A percentile compares a stretch with the other conserved stretches of the same genome.
Evolutionary conservation across 2,329 filamentous ascomycete species (phyloP).

Genomic region (Gaeumannomyces tritici): DNA sequence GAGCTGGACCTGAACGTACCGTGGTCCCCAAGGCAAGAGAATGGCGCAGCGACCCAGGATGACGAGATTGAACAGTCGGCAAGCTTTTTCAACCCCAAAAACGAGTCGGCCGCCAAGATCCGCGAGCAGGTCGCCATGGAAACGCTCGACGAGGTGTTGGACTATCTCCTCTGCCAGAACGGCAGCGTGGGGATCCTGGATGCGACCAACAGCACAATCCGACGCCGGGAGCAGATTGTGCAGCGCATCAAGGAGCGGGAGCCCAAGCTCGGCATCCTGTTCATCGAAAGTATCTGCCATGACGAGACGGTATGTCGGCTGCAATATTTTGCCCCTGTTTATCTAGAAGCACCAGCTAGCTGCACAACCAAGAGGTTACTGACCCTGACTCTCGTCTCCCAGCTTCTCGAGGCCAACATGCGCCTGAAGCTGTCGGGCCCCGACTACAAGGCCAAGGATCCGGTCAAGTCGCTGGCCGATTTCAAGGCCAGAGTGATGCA

Average conservation of each 20-base stretch:
- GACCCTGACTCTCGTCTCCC: neutral
- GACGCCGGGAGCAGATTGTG: constrained; percentile 74
- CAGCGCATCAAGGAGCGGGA: constrained; percentile 74
- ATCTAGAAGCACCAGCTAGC: too few species aligned
- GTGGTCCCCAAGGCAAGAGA: constrained; percentile 5
- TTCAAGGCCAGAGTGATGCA: constrained; percentile 88
- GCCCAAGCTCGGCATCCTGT: constrained; percentile 82
- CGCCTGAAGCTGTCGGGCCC: constrained; percentile 90
- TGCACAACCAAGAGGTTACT: neutral
- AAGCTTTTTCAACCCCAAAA: constrained; percentile 86
- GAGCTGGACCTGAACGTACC: constrained; percentile 21
- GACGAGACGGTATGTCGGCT: constrained; percentile 50
- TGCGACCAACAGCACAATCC: constrained; percentile 85
- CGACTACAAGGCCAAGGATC: constrained; percentile 92
- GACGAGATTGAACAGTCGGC: constrained; percentile 77
- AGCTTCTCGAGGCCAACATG: constrained; percentile 90
- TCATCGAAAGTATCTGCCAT: constrained; percentile 89
- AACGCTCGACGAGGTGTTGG: constrained; percentile 82
- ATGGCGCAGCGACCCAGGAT: neutral
- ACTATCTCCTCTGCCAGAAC: constrained; percentile 73
- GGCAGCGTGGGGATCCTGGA: constrained; percentile 93
- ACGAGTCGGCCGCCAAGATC: constrained; percentile 69
- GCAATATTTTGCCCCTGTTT: neutral
- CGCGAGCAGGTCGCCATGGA: constrained; percentile 88
- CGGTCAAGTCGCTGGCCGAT: constrained; percentile 71